These are phyloP conservation scores for Epicoccum sorghinum DNA, from an alignment of 2,329 filamentous ascomycete species.

Conservation along the genomic window DNA sequence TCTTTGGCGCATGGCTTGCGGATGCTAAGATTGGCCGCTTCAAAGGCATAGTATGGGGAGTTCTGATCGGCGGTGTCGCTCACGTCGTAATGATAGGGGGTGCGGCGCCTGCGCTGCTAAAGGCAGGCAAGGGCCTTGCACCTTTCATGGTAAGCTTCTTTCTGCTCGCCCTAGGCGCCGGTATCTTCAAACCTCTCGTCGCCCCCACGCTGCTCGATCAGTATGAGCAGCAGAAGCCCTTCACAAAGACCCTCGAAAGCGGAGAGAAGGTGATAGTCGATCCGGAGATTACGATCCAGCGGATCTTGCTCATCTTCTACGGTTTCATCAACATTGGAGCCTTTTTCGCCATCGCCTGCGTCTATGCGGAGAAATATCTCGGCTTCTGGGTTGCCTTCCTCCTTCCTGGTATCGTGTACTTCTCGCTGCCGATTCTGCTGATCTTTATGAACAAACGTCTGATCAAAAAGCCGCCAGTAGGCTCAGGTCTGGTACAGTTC, in stretches of 20 bases:
- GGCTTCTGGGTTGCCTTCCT: conserved; percentile 51
- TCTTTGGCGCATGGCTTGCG: conserved; percentile 53
- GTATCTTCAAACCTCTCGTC: conserved; percentile 51
- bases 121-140: conserved; percentile 42
- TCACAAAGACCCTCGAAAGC: conserved; percentile 50
- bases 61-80: conserved; percentile 49
- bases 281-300: conserved; percentile 52
- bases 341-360: conserved; percentile 19
- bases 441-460: conserved; percentile 43
- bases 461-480: conserved; percentile 39
- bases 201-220: conserved; percentile 55
- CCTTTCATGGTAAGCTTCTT: conserved; percentile 51
- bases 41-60: conserved; percentile 47
- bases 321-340: conserved; percentile 15
- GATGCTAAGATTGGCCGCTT: conserved; percentile 52
- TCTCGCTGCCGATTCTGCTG: conserved; percentile 34
- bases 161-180: conserved; percentile 34
- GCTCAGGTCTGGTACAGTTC: conserved; percentile 42
- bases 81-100: conserved; percentile 44
- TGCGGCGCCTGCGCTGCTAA: conserved; percentile 51
- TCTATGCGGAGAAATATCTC: conserved; percentile 51
- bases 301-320: conserved; percentile 48
- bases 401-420: conserved; percentile 41
- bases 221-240: conserved; percentile 50
- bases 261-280: conserved; percentile 47